Evolutionary conservation across 495 filamentous ascomycete genomes (phyloP).

Genomic region (Wilcoxina mikolae): DNA sequence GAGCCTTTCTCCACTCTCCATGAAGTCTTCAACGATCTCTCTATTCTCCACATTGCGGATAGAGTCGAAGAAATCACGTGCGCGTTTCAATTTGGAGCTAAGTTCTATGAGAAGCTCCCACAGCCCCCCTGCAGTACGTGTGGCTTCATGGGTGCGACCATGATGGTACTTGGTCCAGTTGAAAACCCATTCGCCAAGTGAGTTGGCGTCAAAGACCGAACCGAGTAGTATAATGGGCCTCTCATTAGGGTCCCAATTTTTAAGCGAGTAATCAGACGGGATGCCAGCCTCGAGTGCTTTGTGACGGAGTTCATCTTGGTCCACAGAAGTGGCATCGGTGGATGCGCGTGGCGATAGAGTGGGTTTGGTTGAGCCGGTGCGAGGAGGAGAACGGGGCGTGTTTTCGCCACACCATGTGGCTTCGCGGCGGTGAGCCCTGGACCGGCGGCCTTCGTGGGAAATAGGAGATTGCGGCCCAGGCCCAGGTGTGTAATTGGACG

Average conservation of each 20-base stretch:
- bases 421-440: conserved; percentile 21
- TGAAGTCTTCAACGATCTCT: conserved; percentile 80
- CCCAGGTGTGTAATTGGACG: conserved; percentile 12
- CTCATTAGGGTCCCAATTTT: conserved; percentile 97
- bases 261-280: conserved; percentile 81
- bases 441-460: conserved; percentile 18
- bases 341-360: conserved; percentile 29
- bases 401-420: conserved; percentile 28
- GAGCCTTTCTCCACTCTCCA: conserved; percentile 77
- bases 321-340: conserved; percentile 4
- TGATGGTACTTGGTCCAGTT: conserved; percentile 97
- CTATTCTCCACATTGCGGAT: conserved; percentile 56
- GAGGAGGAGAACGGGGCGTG: conserved; percentile 40
- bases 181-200: conserved; percentile 96
- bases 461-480: conserved; percentile 27
- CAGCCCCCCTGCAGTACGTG: conserved; percentile 83
- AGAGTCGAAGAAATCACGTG: conserved; percentile 62
- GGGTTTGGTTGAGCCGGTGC: conserved; percentile 31
- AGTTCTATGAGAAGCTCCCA: conserved; percentile 93
- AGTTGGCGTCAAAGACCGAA: conserved; percentile 95
- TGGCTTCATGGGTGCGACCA: conserved; percentile 69
- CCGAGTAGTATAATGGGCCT: conserved; percentile 79
- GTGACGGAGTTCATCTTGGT: conserved; percentile 27
- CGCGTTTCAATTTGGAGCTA: conserved; percentile 88
- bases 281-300: conserved; percentile 80